Evolutionary conservation across 129 eudicot species (phyloP).

Genomic region (Dittrichia graveolens): DNA sequence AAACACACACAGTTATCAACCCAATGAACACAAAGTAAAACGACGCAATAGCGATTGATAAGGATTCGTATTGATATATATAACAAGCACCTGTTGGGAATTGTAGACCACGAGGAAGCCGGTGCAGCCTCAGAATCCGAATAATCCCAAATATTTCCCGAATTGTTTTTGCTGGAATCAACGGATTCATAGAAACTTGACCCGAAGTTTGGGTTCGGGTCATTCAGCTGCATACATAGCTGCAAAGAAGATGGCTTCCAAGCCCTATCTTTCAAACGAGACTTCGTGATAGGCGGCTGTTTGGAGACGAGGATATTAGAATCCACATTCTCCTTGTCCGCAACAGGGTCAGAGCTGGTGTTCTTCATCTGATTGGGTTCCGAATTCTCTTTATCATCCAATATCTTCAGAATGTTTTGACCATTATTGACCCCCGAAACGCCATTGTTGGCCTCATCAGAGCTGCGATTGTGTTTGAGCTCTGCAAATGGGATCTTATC

Average conservation of each 20-base stretch:
- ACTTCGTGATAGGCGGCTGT: slow-evolving; percentile 34
- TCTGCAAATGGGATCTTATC: slow-evolving; percentile 57
- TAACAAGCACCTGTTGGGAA: slow-evolving; percentile 72
- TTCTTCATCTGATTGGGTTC: slow-evolving; percentile 30
- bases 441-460: slow-evolving; percentile 33
- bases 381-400: slow-evolving; percentile 51
- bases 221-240: slow-evolving; percentile 74
- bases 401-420: slow-evolving; percentile 14
- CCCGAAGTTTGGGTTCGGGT: slow-evolving; percentile 59
- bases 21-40: neutral
- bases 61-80: too few species aligned
- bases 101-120: slow-evolving; percentile 89
- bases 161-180: slow-evolving; percentile 52
- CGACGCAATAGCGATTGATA: too few species aligned
- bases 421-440: slow-evolving; percentile 12
- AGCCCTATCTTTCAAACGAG: slow-evolving; percentile 48
- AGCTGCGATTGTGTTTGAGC: slow-evolving; percentile 49
- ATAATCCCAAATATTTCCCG: slow-evolving; percentile 81
- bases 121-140: slow-evolving; percentile 99
- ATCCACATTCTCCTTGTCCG: slow-evolving; percentile 36
- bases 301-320: slow-evolving; percentile 46
- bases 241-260: slow-evolving; percentile 85
- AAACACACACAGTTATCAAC: neutral
- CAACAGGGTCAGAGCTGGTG: neutral
- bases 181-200: slow-evolving; percentile 44